Evolutionary conservation across 495 filamentous ascomycete genomes (phyloP), one percentile per base, ranked within the genome.

Genomic region (Aspergillus baeticus): DNA sequence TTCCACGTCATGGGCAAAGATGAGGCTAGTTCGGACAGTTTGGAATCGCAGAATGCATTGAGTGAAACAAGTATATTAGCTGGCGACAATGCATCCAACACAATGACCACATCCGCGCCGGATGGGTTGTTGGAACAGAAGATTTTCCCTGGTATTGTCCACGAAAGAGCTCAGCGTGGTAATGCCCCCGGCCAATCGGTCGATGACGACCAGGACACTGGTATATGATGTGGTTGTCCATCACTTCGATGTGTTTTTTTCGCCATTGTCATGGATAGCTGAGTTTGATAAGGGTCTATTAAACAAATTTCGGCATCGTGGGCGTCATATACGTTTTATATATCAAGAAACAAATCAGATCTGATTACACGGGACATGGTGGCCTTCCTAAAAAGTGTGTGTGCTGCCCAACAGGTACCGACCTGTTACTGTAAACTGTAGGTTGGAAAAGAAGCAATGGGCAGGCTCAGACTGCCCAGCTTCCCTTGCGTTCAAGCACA

Each of bases 71-170:
- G 11, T 21, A 41, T 60, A 21, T 44, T 60, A 15, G 42, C 26
- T 31, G 59, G 52, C n/a, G 57, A 36, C n/a, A 42, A 43, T 45
- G 44, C 46, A 44, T 52, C 65, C 57, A 49, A 61, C 58, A 70
- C 59, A 46, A 51, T 50, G 61, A 51, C 65, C 66, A 61, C 63
- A 45, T 59, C 71, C 51, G 49, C 68, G 10, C 63, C 86, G 57
- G 72, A 84, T 22, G 78, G 72, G 11, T 74, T 78, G 0, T 79
- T 78, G 20, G 84, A 89, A 63, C 86, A 87, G 34, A 79, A 82
- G 57, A 87, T 89, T 39, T 88, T 89, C 67, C 88, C 88, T 0
- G 87, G 88, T 3, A 77, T 89, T 45, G 78, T 90, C 20, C 82
- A 85, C 62, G 78, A 85, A 48, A 78, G 77, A 51, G 78, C 77